Base-by-base conservation (phyloP, 2,329 filamentous ascomycete species). In the Fusarium torreyae region DNA sequence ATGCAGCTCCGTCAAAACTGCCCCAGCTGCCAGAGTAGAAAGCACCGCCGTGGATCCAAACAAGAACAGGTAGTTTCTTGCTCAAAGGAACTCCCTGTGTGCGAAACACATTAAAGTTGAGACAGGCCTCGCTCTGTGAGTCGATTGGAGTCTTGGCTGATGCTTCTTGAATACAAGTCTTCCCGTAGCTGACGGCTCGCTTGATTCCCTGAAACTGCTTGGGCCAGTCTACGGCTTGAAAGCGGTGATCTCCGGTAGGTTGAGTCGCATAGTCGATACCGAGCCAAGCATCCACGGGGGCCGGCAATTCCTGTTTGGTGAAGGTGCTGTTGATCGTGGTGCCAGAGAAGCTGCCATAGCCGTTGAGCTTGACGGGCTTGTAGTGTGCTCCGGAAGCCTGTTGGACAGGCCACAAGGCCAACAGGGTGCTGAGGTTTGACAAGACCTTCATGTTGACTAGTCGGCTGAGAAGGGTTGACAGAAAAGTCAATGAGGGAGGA, bases 181-280 rank as follows among this genome's bases (percentile, higher is more conserved):
- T 81, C 5, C 83, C 83, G 51, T 81, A 84, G 2, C 60, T 38
- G 0, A 74, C 75, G 6, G 83, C 83, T 3, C 74, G 64, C 58
- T 77, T 80, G 9, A 79, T 74, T 0, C 81, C 83, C 3, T 79
- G 73, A 46, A 85, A 84, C 2, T 77, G 66, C 6, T 67, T 65
- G 0, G 84, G 83, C 78, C 78, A 81, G 22, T 77, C 74, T 20
- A 83, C 76, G 0, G 81, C 76, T 14, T 71, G 74, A 57, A 85
- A 85, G 9, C 84, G 81, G 15, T 73, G 64, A 5, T 80, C 73
- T 7, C 80, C 81, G 2, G 79, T 78, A 0, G 81, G 82, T 31
- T 82, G 81, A 1, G 75, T 73, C 1, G 83, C 78, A 49, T 84
- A 86, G 68, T 84, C 81, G 33, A 85, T 79, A 4, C 82, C 82